Evolutionary conservation across 2,329 filamentous ascomycete genomes (phyloP).

Genomic region (Orbilia brochopaga): DNA sequence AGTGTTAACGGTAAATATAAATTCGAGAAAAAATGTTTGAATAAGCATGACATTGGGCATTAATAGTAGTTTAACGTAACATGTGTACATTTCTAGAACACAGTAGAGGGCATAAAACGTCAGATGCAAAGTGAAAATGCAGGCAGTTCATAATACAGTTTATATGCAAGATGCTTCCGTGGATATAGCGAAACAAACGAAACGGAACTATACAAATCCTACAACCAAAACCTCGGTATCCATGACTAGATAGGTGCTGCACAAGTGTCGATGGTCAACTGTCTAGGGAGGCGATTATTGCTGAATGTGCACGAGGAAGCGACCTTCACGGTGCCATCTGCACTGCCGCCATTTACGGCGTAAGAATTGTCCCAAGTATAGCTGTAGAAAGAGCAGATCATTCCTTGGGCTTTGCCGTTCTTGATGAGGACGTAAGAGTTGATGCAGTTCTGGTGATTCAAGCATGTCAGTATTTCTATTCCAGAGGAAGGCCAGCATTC

Average conservation of each 20-base stretch:
- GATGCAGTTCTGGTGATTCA: conserved; percentile 30
- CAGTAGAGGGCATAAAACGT: too few relatives aligned
- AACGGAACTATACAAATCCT: too few relatives aligned
- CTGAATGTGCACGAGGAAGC: conserved; percentile 34
- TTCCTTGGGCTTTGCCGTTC: conserved; percentile 38
- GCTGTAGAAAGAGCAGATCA: conserved; percentile 37
- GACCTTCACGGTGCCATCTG: conserved; percentile 28
- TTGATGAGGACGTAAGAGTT: conserved; percentile 34
- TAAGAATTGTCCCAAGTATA: conserved; percentile 32
- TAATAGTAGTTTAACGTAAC: too few relatives aligned
- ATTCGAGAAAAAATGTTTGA: not conserved
- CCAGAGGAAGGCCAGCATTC: not conserved
- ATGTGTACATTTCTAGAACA: too few relatives aligned
- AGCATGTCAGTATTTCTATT: conserved; percentile 1
- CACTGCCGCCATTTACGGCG: conserved; percentile 38
- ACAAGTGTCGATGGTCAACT: too few relatives aligned
- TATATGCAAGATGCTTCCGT: too few relatives aligned
- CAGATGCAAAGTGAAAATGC: too few relatives aligned
- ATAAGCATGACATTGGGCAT: conserved; percentile 11
- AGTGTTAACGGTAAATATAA: not conserved
- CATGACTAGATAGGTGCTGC: too few relatives aligned
- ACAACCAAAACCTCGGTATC: too few relatives aligned
- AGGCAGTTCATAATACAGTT: too few relatives aligned
- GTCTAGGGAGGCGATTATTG: conserved; percentile 24
- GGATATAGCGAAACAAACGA: conserved; percentile 8